Evolutionary conservation across 1,139 yeast genomes (phyloP), one percentile per base, ranked within the genome.

Genomic region (Suhomyces kunorum): DNA sequence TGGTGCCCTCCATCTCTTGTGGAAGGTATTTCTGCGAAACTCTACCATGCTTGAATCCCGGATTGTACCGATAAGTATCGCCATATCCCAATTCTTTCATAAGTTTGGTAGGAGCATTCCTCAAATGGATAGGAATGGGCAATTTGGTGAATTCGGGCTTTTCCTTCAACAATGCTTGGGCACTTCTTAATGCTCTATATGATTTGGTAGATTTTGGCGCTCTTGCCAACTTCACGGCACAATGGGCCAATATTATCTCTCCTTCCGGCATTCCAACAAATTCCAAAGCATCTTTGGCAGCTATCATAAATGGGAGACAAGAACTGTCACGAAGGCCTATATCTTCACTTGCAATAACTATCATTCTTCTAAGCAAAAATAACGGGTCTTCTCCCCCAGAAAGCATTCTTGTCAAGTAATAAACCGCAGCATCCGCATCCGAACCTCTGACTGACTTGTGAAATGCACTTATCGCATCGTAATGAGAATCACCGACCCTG

Each of bases 241-340:
- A 88, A 53, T 92, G 98, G 0, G 92, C 98, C 34, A 92, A 65
- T 3, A 89, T 81, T 25, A 87, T 73, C 57, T 92, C 97, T 2
- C 95, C 95, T 57, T 94, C 98, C 0, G 99, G 99, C 77, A 92
- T 74, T 0, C 99, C 99, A n/a, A 92, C 76, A 61, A 86, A 88
- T 63, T 88, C 94, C 4, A 87, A 80, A 0, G 97, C 90, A 37
- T 87, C 88, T 56, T 85, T 87, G 0, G 95, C 80, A 0, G 97
- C 82, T 2, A 87, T 76, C 1, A 95, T 92, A 63, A 92, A 83
- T 1, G 98, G 96, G 30, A 94, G 65, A 51, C 95, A 82, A 0
- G 85, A 63, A 41, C 90, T 87, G 59, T 94, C 98, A 8, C 86
- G 67, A 3, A 86, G 64, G 0, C 97, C 97, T 24, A 89, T 70